Evolutionary conservation across 2,329 filamentous ascomycete genomes (phyloP), one percentile per base, ranked within the genome.

Genomic region (Ascochyta clinopodiicola): DNA sequence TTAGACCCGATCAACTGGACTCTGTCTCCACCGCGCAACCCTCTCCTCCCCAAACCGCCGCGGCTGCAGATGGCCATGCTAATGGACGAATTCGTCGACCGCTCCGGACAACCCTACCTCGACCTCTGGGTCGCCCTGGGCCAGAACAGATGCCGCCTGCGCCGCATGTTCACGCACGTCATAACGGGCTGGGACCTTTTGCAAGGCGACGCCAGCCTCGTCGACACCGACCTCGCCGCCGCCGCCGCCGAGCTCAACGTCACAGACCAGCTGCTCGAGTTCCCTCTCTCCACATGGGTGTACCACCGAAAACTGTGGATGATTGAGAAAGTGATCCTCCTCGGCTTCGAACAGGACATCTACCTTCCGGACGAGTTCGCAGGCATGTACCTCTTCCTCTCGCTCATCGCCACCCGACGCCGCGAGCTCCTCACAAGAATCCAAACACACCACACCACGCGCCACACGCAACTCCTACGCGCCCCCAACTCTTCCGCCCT

Each of bases 281-380:
- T 90, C 47, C 88, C 92, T 0, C 81, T 98, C 0, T 92, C 90
- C 1, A 92, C 90, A 3, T 99, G 95, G 95, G 86, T 88, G 0
- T 96, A 94, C 67, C 84, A 93, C 56, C 91, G 96, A 76, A 98
- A 97, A 75, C 82, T 97, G n/a, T 86, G 85, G 27, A 86, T 94
- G 68, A 91, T 97, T 83, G 89, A 94, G 71, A 89, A 88, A 81
- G 88, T 96, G 40, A 83, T 97, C 15, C 90, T 97, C 70, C 86
- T 97, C 29, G 95, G 96, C 12, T 98, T 99, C 73, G 95, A 99
- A 75, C 87, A 97, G 12, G 88, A 94, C 38, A 85, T 96, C 9
- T 98, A 98, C 75, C 87, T 94, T 48, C 83, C 87, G 0, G 89
- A 96, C 72, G 95, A 99, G 74, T 81, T 95, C 9, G 84, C 87